phyloP scores from a whole-genome alignment of 164 flowering plant species.

The Chimonanthus praecox region DNA sequence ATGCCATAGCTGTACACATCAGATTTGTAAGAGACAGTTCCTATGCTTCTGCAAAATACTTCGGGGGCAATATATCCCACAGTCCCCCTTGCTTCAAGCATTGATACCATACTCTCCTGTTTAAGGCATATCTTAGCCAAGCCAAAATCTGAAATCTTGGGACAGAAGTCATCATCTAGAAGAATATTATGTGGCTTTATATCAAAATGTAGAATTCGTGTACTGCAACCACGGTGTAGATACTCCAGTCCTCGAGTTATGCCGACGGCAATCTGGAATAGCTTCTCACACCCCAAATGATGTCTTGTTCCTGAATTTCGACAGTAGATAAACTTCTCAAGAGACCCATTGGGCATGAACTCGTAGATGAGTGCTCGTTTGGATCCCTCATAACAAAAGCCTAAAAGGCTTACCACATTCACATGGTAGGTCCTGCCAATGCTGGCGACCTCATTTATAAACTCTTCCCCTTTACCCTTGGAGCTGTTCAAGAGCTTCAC shows the following conservation, averaged over 20 bases:
- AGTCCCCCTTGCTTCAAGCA: slow-evolving; percentile 4
- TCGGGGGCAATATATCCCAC: slow-evolving; percentile 12
- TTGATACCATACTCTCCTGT: slow-evolving; percentile 1
- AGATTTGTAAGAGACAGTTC: background rate
- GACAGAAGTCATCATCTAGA: slow-evolving; percentile 5
- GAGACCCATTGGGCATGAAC: slow-evolving; percentile 12
- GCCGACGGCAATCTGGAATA: slow-evolving; percentile 1
- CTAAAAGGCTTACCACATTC: slow-evolving; percentile 5
- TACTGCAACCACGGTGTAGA: slow-evolving; percentile 7
- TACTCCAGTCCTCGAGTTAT: slow-evolving; percentile 5
- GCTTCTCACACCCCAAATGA: background rate
- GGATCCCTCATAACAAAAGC: slow-evolving; percentile 3
- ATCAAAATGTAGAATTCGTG: slow-evolving; percentile 8
- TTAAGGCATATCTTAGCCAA: slow-evolving; percentile 2
- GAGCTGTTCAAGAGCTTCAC: slow-evolving; percentile 32
- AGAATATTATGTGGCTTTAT: slow-evolving; percentile 12
- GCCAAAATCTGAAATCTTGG: slow-evolving; percentile 12
- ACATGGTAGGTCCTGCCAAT: slow-evolving; percentile 11
- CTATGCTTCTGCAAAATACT: background rate
- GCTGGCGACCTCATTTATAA: slow-evolving; percentile 12
- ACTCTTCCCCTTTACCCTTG: slow-evolving; percentile 6
- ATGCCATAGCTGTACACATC: slow-evolving; percentile 11
- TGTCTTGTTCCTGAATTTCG: background rate
- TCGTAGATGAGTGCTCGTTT: slow-evolving; percentile 11
- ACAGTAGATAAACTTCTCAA: slow-evolving; percentile 8